Evolutionary conservation across 148 eudicot species (phyloP), one percentile per base, ranked within the genome.

Genomic region (Suaeda aralocaspica): DNA sequence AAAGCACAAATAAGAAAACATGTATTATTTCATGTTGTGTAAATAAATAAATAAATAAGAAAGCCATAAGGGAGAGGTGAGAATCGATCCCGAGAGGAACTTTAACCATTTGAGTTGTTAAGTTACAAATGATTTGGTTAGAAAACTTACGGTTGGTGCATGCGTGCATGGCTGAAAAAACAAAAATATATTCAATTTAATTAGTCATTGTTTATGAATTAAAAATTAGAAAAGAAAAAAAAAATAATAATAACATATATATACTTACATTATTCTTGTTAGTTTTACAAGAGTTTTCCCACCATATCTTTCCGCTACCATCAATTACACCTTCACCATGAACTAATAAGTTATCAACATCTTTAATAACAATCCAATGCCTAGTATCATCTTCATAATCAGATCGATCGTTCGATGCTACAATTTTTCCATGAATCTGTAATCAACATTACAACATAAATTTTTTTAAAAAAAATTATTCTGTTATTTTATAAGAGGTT

Each of bases 301-400:
- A 92, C 96, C 97, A 92, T 14, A 83, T 79, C 30, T 77, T 69
- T 6, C 96, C 97, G 70, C 89, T 89, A 1, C 97, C 97, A 63
- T 87, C 75, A 25, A 92, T 78, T 12, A 71, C 68, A 48, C 97
- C 97, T 45, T 84, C 84, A 34, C 97, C 97, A 67, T 65, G 42
- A 31, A 91, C 79, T 0, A 36, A n/a, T 3, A 91, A 60, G 62
- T 83, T 77, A 10, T 82, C 34, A 18, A 89, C 72, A 12, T 64
- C 57, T 8, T 82, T 69, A 25, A 89, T 81, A 4, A 73, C 5
- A 65, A 89, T 60, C 97, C 96, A 92, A 33, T 79, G 85, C 33
- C 69, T 76, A 26, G 55, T 18, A 73, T 85, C 85, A 34, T 79
- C 26, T 6, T 66, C 29, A 46, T 87, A 92, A 72, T 75, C 87